Evolutionary conservation across 169 alveolate species (phyloP).

Genomic region (Pseudocohnilembus persalinus): DNA sequence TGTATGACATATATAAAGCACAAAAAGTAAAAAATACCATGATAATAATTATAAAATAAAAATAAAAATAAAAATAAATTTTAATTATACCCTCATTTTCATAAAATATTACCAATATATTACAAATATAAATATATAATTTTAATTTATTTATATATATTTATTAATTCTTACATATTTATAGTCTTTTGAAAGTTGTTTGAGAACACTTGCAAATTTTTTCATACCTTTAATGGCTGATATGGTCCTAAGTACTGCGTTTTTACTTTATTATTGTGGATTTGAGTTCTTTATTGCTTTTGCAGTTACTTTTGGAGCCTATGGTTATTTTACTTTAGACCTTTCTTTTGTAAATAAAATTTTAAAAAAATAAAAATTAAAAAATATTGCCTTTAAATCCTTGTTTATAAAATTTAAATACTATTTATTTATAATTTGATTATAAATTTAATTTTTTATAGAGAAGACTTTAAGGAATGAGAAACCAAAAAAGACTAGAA

Average conservation of each 20-base stretch:
- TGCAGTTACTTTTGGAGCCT: constrained; percentile 18
- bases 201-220: constrained; percentile 18
- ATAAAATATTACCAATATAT: too few relatives aligned
- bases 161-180: too few relatives aligned
- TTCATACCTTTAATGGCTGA: constrained; percentile 37
- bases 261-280: constrained; percentile 33
- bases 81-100: too few relatives aligned
- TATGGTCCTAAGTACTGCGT: constrained; percentile 13
- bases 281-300: constrained; percentile 28
- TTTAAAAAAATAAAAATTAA: too few relatives aligned
- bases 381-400: too few relatives aligned
- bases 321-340: constrained; percentile 31
- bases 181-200: background rate
- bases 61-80: too few relatives aligned
- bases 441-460: background rate
- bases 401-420: too few relatives aligned
- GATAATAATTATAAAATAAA: background rate
- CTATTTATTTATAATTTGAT: background rate
- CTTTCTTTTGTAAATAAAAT: constrained; percentile 32
- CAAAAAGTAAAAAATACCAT: constrained; percentile 33
- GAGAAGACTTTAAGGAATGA: constrained; percentile 30
- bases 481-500: constrained; percentile 25
- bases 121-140: too few relatives aligned
- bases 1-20: constrained; percentile 33
- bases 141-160: too few relatives aligned